These are phyloP conservation scores for Cicer pinnatifidum DNA, from an alignment of 306 rosid species.

Conservation along the genomic window DNA sequence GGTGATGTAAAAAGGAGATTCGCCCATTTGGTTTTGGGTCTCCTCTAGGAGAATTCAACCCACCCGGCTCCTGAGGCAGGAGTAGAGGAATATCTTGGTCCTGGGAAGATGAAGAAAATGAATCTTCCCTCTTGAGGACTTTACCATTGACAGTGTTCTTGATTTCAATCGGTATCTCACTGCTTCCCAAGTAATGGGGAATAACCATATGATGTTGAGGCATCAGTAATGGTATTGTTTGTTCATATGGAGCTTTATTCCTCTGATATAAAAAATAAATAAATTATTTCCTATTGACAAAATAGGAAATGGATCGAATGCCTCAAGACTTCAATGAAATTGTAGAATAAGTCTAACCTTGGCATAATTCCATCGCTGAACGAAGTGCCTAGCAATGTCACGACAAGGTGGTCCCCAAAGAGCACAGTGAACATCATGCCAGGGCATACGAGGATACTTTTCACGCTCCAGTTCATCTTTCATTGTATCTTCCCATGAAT, in stretches of 20 bases:
- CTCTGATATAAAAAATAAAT: conserved; percentile 61
- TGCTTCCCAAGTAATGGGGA: conserved; percentile 93
- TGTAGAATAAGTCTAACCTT: conserved; percentile 60
- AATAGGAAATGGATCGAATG: conserved; percentile 43
- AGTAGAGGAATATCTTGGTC: conserved; percentile 90
- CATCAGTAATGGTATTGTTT: conserved; percentile 94
- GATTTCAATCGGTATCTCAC: conserved; percentile 58
- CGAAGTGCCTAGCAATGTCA: conserved; percentile 97
- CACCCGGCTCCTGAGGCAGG: conserved; percentile 68
- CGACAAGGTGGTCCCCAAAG: conserved; percentile 99
- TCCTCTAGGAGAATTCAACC: conserved; percentile 53
- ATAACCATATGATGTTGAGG: conserved; percentile 99
- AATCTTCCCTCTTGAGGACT: conserved; percentile 60
- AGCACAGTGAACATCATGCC: conserved; percentile 99
- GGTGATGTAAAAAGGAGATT: conserved; percentile 41
- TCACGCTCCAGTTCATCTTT: conserved; percentile 91
- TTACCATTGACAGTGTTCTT: conserved; percentile 43
- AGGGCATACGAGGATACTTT: conserved; percentile 97
- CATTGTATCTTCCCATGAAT: conserved; percentile 98
- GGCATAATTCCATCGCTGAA: conserved; percentile 99
- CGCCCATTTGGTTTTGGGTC: conserved; percentile 48
- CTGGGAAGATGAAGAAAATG: conserved; percentile 65
- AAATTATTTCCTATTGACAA: conserved; percentile 34
- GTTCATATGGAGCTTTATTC: conserved; percentile 94
- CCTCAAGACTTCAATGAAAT: conserved; percentile 33